Base-by-base conservation (phyloP, 2,329 filamentous ascomycete species). In the Cytospora paraplurivora region DNA sequence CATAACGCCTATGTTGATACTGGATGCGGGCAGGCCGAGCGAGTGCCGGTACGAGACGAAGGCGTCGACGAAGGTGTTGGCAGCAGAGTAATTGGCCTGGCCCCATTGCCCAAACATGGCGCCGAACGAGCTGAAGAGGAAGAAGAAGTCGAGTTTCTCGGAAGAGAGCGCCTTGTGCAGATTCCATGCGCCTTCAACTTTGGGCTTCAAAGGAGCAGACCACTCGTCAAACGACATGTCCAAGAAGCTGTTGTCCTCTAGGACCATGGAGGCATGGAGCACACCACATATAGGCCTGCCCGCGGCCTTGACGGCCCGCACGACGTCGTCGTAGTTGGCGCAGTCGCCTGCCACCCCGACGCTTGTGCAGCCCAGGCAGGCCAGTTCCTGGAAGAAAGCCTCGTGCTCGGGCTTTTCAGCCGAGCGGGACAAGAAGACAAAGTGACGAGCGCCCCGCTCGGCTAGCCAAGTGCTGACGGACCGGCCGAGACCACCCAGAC, bases 141-240 rank as follows among this genome's bases (percentile, higher is more conserved):
- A 69, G 66, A 76, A 79, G 69, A 76, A 77, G 63, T 77, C 75
- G 1, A 75, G 62, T 7, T 55, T 27, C 15, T 72, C 61, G 33
- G 61, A 49, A 27, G 63, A 56, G 8, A 74, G 67, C 1, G 68
- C 65, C 1, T 72, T 59, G 64, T 80, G 76, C 0, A 80, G 71
- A 59, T 79, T 79, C 71, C 71, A 75, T 6, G 74, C 74, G 2
- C 75, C 76, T 7, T 70, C 53, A 13, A 77, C 73, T 37, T 82
- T 81, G 65, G 81, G 79, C 11, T 72, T 69, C 1, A 81, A 72
- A 8, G 70, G 70, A 1, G 68, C 64, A 8, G 65, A 60, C 74
- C 74, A 78, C 3, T 74, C 62, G 35, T 67, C 59, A 64, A 69
- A 58, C 34, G 68, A 66, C 70, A 76, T 74, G n/a, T 66, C 63